A percentile compares a stretch with the other conserved stretches of the same genome.
These are phyloP conservation scores for Cladosporium sp. DNA, from an alignment of 2,329 filamentous ascomycete genomes.

Conservation along the genomic window DNA sequence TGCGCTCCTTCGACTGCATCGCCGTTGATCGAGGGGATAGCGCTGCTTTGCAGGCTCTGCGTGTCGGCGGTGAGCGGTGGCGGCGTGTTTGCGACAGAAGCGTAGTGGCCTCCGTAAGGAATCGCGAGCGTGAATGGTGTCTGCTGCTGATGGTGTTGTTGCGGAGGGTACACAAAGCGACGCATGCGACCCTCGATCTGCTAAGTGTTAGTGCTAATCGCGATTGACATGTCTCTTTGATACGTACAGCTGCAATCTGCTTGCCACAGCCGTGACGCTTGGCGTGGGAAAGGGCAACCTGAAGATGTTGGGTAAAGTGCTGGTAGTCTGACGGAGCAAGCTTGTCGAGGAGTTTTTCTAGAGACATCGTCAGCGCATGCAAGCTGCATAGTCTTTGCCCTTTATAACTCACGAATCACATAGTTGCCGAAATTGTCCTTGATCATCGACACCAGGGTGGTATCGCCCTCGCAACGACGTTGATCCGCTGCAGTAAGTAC, in stretches of 20 bases:
- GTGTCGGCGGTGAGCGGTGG: constrained; percentile 25
- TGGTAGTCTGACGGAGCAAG: constrained; percentile 38
- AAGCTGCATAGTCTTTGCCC: no score
- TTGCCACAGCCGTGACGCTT: constrained; percentile 41
- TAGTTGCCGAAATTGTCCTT: constrained; percentile 94
- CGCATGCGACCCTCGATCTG: constrained; percentile 48
- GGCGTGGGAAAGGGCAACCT: constrained; percentile 43
- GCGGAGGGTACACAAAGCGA: constrained; percentile 31
- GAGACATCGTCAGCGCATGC: constrained; percentile 16
- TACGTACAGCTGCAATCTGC: constrained; percentile 44
- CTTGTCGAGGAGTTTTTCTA: constrained; percentile 72
- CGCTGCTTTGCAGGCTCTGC: constrained; percentile 26
- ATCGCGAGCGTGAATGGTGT: neutral
- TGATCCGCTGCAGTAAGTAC: constrained; percentile 57
- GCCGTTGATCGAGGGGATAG: constrained; percentile 28
- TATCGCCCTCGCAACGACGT: constrained; percentile 54
- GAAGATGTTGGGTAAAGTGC: constrained; percentile 38
- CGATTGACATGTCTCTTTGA: constrained; percentile 43
- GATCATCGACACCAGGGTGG: constrained; percentile 71
- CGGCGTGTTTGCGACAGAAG: constrained; percentile 26
- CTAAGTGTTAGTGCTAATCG: constrained; percentile 15
- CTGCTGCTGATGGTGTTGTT: constrained; percentile 13
- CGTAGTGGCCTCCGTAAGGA: constrained; percentile 23
- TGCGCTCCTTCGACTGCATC: constrained; percentile 32
- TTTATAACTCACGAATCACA: constrained; percentile 73